These are phyloP conservation scores for Cladophialophora yegresii DNA, from an alignment of 2,329 filamentous ascomycete species.

Conservation along the genomic window DNA sequence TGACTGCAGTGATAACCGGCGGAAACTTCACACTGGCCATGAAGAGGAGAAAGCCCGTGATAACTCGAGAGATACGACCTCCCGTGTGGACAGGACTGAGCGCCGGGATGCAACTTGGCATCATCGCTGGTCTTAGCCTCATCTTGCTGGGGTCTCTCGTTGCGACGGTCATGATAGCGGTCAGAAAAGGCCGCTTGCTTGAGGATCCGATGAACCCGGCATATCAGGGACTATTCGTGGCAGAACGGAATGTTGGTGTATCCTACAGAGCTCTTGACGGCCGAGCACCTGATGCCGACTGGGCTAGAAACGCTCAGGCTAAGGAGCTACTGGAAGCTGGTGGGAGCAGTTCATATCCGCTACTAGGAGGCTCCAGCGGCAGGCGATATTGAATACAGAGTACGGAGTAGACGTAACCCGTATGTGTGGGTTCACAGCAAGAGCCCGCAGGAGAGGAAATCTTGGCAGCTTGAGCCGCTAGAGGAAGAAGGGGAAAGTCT, in stretches of 20 bases:
- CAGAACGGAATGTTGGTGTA: neutral
- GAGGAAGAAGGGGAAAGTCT: neutral
- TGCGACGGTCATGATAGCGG: neutral
- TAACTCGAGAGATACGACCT: neutral
- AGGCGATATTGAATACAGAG: neutral
- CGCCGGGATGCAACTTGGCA: neutral
- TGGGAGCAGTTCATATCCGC: neutral
- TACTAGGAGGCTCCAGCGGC: neutral
- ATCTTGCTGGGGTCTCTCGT: neutral
- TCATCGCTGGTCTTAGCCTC: neutral
- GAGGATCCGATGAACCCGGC: conserved; percentile 4
- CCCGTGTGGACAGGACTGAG: neutral
- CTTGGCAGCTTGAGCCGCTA: neutral
- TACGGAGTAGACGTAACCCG: too few relatives aligned
- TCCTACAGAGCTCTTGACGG: neutral
- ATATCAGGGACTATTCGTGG: neutral
- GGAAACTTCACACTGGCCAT: conserved; percentile 4
- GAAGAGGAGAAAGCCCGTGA: neutral
- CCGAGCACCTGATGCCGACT: neutral
- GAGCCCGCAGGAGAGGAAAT: neutral
- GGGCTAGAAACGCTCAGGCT: neutral
- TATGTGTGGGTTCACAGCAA: neutral
- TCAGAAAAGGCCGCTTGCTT: neutral
- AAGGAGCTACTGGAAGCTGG: neutral
- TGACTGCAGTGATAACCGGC: neutral